A percentile compares a stretch with the other conserved stretches of the same genome.
phyloP scores from a whole-genome alignment of 352 stramenopile genomes.

The Phytophthora chlamydospora region DNA sequence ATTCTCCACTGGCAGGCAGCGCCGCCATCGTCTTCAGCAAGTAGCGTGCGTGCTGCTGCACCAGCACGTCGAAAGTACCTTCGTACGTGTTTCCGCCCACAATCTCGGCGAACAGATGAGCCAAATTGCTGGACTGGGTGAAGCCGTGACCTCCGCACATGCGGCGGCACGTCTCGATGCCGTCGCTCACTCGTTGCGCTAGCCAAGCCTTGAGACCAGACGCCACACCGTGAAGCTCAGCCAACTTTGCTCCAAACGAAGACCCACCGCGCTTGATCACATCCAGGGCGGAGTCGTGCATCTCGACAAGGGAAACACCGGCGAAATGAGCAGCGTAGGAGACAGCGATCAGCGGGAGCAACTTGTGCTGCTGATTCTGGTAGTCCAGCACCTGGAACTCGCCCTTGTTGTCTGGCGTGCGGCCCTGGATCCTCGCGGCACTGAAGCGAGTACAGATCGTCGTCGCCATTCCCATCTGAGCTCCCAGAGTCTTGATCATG shows the following conservation, averaged over 20 bases:
- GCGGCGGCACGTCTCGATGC: slow-evolving; percentile 53
- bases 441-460: slow-evolving; percentile 67
- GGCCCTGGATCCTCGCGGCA: slow-evolving; percentile 52
- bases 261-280: slow-evolving; percentile 40
- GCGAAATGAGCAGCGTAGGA: slow-evolving; percentile 41
- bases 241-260: slow-evolving; percentile 47
- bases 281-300: slow-evolving; percentile 43
- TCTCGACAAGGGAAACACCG: slow-evolving; percentile 26
- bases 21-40: slow-evolving; percentile 49
- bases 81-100: slow-evolving; percentile 65
- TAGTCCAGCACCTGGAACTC: slow-evolving; percentile 68
- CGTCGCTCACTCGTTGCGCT: slow-evolving; percentile 46
- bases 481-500: slow-evolving; percentile 20
- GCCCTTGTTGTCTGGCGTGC: slow-evolving; percentile 41
- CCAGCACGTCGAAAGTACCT: slow-evolving; percentile 75
- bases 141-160: slow-evolving; percentile 54
- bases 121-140: slow-evolving; percentile 41
- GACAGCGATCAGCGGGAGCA: slow-evolving; percentile 49
- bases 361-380: slow-evolving; percentile 59
- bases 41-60: slow-evolving; percentile 69
- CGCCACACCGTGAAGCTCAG: slow-evolving; percentile 58
- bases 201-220: slow-evolving; percentile 65
- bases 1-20: no score
- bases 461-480: slow-evolving; percentile 26
- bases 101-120: slow-evolving; percentile 29